Evolutionary conservation across 345 rosid genomes (phyloP).

Genomic region (Arabis hirsuta): DNA sequence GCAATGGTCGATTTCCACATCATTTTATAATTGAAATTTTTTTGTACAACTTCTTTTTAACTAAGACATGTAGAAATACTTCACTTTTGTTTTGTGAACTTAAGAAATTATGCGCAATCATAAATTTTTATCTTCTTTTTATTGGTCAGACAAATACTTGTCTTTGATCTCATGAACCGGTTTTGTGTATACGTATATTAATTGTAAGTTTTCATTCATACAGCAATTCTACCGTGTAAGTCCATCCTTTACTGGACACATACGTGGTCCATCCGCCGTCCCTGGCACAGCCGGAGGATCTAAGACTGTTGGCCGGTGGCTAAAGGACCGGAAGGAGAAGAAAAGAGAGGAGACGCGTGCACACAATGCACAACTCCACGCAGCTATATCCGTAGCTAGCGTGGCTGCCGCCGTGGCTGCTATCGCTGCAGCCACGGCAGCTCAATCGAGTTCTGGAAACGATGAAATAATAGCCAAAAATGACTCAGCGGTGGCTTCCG

Average conservation of each 20-base stretch:
- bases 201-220: background rate
- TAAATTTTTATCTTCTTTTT: too few species aligned
- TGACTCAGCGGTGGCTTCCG: slow-evolving; percentile 80
- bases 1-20: slow-evolving; percentile 17
- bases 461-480: slow-evolving; percentile 76
- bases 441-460: slow-evolving; percentile 62
- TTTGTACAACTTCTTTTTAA: background rate
- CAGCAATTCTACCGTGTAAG: slow-evolving; percentile 72
- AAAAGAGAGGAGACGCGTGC: slow-evolving; percentile 80
- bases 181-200: too few species aligned
- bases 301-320: slow-evolving; percentile 84
- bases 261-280: slow-evolving; percentile 38
- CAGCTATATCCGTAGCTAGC: slow-evolving; percentile 75
- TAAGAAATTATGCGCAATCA: too few species aligned
- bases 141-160: too few species aligned
- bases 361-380: slow-evolving; percentile 84
- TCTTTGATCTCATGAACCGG: too few species aligned
- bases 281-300: slow-evolving; percentile 52
- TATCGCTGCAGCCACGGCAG: slow-evolving; percentile 71
- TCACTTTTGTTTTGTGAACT: background rate
- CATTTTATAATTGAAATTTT: slow-evolving; percentile 10
- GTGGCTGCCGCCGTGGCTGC: slow-evolving; percentile 88
- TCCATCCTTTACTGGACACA: slow-evolving; percentile 38
- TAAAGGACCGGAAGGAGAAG: slow-evolving; percentile 80
- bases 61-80: too few species aligned